Percentiles rank a stretch among this genome's conserved stretches.
These are phyloP conservation scores for Xanthoconium separans DNA, from an alignment of 1,284 basidiomycete genomes.

Conservation along the genomic window DNA sequence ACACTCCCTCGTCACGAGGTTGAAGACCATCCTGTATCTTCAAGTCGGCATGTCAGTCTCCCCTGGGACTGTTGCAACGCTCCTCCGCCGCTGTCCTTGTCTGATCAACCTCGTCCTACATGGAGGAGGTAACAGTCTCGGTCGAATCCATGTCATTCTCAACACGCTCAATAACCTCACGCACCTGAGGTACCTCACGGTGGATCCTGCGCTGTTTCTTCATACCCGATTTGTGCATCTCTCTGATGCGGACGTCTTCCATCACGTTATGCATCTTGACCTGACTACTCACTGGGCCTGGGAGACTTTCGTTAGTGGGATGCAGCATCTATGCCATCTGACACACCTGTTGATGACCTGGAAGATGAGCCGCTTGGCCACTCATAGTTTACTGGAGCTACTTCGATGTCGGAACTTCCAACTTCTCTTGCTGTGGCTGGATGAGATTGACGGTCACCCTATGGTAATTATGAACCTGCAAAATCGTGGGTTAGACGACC, in stretches of 20 bases:
- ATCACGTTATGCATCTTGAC: no score
- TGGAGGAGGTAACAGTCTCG: no score
- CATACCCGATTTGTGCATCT: no score
- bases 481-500: not conserved
- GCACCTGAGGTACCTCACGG: no score
- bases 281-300: not conserved
- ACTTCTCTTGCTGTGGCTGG: conserved; percentile 1
- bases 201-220: no score
- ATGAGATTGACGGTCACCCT: not conserved
- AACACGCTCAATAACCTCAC: no score
- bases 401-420: not conserved
- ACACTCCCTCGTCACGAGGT: no score
- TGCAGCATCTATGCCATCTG: not conserved
- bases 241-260: no score
- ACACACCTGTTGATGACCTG: conserved; percentile 1
- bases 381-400: not conserved
- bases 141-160: no score
- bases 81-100: not conserved
- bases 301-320: not conserved
- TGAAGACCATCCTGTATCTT: not conserved
- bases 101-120: not conserved
- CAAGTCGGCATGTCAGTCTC: not conserved
- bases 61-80: not conserved
- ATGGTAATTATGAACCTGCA: no score
- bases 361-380: not conserved